Conservation (phyloP, 2,329 filamentous ascomycete species). For the Sordariomycetes sp. region DNA sequence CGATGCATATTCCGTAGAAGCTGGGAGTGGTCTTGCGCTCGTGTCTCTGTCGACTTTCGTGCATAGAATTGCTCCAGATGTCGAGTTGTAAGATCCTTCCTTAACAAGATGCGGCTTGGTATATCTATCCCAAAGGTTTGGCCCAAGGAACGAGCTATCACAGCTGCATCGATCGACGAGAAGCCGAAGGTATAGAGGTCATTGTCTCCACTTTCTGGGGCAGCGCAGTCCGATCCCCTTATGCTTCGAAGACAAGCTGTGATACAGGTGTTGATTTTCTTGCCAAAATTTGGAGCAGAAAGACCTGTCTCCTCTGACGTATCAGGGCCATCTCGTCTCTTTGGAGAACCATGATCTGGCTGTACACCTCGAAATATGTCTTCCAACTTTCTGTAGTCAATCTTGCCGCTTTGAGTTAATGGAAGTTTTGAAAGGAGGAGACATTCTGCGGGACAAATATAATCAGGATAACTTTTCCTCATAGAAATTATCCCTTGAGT, state of each 20-base stretch:
- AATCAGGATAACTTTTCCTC: no score
- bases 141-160: not conserved
- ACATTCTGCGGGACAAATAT: not conserved
- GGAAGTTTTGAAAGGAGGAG: not conserved
- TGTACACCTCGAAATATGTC: no score
- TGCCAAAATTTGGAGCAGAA: no score
- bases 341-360: no score
- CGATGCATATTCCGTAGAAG: not conserved
- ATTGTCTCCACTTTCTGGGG: not conserved
- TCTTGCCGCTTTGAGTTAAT: not conserved
- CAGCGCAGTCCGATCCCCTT: not conserved
- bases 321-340: no score
- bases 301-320: not conserved
- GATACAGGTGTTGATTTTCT: not conserved
- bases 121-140: not conserved
- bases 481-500: no score
- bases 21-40: not conserved
- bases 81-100: not conserved
- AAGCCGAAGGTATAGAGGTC: not conserved
- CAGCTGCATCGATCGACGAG: not conserved
- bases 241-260: not conserved
- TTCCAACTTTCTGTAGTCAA: no score
- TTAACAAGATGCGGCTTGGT: not conserved
- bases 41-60: not conserved
- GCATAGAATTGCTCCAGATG: not conserved